These are phyloP conservation scores for Amphirosellinia nigrospora DNA, from an alignment of 495 filamentous ascomycete genomes.

Conservation along the genomic window DNA sequence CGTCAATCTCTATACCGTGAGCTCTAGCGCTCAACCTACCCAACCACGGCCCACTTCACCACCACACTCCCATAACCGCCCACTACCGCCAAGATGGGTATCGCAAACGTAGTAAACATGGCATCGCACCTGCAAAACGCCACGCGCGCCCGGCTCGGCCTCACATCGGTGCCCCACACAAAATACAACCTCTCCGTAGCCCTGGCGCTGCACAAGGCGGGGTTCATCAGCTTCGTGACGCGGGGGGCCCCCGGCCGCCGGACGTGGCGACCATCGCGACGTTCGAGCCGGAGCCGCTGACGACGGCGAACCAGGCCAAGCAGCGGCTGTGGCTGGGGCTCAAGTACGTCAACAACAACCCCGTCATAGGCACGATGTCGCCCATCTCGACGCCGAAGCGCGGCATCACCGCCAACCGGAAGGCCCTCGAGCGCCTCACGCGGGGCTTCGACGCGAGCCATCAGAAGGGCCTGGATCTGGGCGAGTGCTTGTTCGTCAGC, in stretches of 20 bases:
- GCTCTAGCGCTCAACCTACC: background rate
- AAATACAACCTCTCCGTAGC: conserved; percentile 79
- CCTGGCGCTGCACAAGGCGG: conserved; percentile 78
- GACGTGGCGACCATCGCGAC: conserved; percentile 57
- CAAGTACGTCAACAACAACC: conserved; percentile 83
- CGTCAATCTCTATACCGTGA: background rate
- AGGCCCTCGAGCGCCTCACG: conserved; percentile 65
- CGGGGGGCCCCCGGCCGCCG: conserved; percentile 73
- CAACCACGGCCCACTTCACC: background rate
- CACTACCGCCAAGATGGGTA: conserved; percentile 69
- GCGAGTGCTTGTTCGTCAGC: conserved; percentile 81
- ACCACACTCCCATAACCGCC: background rate
- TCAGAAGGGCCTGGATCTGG: conserved; percentile 76
- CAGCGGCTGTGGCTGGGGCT: conserved; percentile 88
- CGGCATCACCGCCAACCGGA: conserved; percentile 66
- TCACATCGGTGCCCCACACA: conserved; percentile 83
- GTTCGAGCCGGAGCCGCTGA: conserved; percentile 66
- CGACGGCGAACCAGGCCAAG: conserved; percentile 75
- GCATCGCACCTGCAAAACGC: conserved; percentile 96
- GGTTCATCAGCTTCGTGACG: conserved; percentile 82
- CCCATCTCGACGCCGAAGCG: conserved; percentile 80
- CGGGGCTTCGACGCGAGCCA: conserved; percentile 68
- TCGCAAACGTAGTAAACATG: conserved; percentile 76
- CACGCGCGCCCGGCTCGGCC: conserved; percentile 79
- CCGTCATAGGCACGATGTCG: conserved; percentile 74